Conservation (phyloP, 2,329 filamentous ascomycete species). For the Fusarium musae region DNA sequence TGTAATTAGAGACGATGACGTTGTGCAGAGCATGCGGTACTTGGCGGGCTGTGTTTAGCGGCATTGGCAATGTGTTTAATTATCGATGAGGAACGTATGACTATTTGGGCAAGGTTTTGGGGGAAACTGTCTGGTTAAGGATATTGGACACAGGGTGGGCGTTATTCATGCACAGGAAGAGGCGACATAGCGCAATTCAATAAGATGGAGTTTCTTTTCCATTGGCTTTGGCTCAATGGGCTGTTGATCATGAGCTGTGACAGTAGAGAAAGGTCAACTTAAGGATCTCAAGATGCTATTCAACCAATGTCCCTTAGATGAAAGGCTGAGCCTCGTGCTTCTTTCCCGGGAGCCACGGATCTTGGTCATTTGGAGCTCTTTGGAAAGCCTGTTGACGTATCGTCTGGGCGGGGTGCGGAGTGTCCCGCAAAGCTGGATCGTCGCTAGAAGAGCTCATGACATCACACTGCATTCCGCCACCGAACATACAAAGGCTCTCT, state of each 20-base stretch:
- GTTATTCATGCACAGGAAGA: constrained; percentile 9
- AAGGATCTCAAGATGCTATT: constrained; percentile 2
- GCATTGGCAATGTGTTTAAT: constrained; percentile 29
- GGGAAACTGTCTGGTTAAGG: constrained; percentile 5
- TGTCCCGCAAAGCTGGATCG: constrained; percentile 34
- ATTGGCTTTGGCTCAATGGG: neutral
- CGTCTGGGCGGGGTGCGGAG: constrained; percentile 32
- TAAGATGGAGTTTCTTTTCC: neutral
- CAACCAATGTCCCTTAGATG: neutral
- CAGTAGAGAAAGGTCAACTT: neutral
- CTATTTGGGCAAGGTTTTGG: neutral
- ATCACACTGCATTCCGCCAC: constrained; percentile 50
- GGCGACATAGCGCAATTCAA: neutral
- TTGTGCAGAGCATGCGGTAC: constrained; percentile 10
- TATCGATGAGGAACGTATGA: constrained; percentile 18
- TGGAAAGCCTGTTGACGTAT: constrained; percentile 28
- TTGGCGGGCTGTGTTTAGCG: constrained; percentile 29
- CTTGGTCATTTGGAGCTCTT: constrained; percentile 5
- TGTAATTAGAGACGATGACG: constrained; percentile 24
- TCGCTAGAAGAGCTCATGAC: constrained; percentile 43
- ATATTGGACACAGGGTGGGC: constrained; percentile 16
- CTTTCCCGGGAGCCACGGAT: constrained; percentile 27
- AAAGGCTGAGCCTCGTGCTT: neutral
- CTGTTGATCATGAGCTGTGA: neutral
- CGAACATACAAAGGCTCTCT: constrained; percentile 16